A percentile compares a stretch with the other conserved stretches of the same genome.
Evolutionary conservation across 2,329 filamentous ascomycete species (phyloP).

Genomic region (Aureobasidium sp.): DNA sequence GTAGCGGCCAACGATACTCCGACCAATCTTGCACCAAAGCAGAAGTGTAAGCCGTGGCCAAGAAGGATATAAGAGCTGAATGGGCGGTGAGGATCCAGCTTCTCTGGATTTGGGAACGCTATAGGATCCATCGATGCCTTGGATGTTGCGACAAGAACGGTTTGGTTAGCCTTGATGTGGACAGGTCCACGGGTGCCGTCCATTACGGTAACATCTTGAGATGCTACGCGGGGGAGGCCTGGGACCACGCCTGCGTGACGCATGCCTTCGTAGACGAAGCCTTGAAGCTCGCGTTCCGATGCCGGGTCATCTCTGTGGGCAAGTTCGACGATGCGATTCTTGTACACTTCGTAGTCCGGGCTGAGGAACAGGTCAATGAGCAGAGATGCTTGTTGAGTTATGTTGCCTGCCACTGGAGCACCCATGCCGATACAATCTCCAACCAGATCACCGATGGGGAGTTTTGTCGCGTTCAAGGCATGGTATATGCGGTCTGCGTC

Average conservation of each 20-base stretch:
- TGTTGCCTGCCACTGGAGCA: conserved; percentile 44
- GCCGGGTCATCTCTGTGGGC: conserved; percentile 38
- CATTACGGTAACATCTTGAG: conserved; percentile 34
- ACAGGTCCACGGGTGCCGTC: conserved; percentile 45
- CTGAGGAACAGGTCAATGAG: conserved; percentile 49
- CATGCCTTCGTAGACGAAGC: conserved; percentile 51
- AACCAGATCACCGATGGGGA: conserved; percentile 43
- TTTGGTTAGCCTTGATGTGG: conserved; percentile 39
- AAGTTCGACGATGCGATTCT: conserved; percentile 45
- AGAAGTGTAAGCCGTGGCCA: conserved; percentile 36
- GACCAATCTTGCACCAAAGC: conserved; percentile 36
- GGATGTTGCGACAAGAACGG: conserved; percentile 39
- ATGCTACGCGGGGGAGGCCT: conserved; percentile 46
- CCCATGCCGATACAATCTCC: conserved; percentile 46
- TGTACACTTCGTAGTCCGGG: conserved; percentile 45
- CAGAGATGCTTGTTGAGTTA: conserved; percentile 48
- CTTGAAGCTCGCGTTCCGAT: conserved; percentile 43
- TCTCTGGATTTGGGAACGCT: conserved; percentile 37
- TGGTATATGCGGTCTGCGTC: conserved; percentile 48
- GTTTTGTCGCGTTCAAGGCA: conserved; percentile 39
- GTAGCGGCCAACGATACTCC: conserved; percentile 36
- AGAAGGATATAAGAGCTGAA: conserved; percentile 34
- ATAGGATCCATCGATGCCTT: conserved; percentile 36
- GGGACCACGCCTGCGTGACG: conserved; percentile 47
- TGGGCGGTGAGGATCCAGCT: conserved; percentile 37